Evolutionary conservation across 768 basidiomycete genomes (phyloP), one percentile per base, ranked within the genome.

Genomic region (Pseudohyphozyma bogoriensis): DNA sequence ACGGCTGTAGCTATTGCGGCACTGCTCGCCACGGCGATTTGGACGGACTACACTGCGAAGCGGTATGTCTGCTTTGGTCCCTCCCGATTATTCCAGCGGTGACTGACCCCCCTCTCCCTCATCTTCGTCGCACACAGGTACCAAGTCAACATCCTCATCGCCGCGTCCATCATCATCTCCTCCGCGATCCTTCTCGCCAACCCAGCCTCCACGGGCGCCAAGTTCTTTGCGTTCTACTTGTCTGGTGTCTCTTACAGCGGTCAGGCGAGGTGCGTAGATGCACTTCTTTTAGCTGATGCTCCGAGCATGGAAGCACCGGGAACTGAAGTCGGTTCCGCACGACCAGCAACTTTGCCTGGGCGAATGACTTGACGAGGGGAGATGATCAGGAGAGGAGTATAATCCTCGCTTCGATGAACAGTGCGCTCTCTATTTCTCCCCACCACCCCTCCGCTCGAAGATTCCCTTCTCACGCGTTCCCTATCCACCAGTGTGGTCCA

Each of bases 331-430:
- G 6, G 7, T 42, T 44, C 42, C 20, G 22, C 10, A 20, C 26
- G 22, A 24, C 10, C 9, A 82, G 81, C 22, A 87, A 85, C 29
- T 86, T 87, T 68, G 82, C 83, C 18, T 86, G 86, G 86, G 84
- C 85, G n/a, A 87, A 87, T 71, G 83, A 85, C 69, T 79, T 85
- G 53, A 83, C 83, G 59, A 79, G 81, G 31, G 82, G 85, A 65
- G 83, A 87, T 72, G 78, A 83, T 67, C 81, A 83, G 70, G 83
- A 85, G 67, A 79, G 85, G 46, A 80, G 77, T 7, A 75, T 87
- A 42, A 83, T 86, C 4, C 77, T 87, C 20, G 85, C 83, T 29
- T 83, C 81, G 9, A 87, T 88, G 86, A 87, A 87, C 72, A 57
- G 24, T 18, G 28, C 2, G 26, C 26, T 8, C 46, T 26, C 29